Evolutionary conservation across 1,284 basidiomycete genomes (phyloP), one percentile per base, ranked within the genome.

Genomic region (Apiotrichum sp.): DNA sequence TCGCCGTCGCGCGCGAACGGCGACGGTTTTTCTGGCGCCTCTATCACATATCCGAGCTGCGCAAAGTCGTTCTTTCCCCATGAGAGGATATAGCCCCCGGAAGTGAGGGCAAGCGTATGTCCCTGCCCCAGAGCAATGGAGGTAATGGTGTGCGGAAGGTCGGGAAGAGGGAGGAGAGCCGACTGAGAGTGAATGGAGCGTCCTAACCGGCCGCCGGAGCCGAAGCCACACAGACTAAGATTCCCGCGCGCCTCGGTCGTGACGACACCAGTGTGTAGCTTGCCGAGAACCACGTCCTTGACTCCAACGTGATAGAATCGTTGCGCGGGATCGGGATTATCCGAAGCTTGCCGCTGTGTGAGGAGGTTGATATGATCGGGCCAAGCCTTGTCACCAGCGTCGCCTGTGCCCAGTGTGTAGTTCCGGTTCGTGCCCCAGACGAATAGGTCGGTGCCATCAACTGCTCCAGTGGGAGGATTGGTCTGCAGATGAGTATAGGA

Each of bases 371-470:
- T 84, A 48, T 84, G 84, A 63, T 98, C 93, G 0, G 95, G 92
- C 64, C 84, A 83, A 0, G 79, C 69, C 51, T 92, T 83, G 69
- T 98, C 92, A 55, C 86, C 82, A 16, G 82, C 83, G 65, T 95
- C 88, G 2, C 86, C 86, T 14, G 88, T 80, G 3, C 93, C 95
- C 11, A 98, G 83, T 0, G 86, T 81, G 33, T 87, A 88, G 74
- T 93, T 93, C 62, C 80, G 82, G 70, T 98, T 98, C 13, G 83
- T 80, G 13, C 96, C 96, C 95, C 95, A 99, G 0, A 88, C 90
- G 65, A 85, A 88, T 11, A 98, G 77, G 53, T 96, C 80, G 13
- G 73, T 72, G 14, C 75, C 86, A 29, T 58, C 53, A 0, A 79
- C 80, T 31, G 73, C 67, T 16, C 69, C 71, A 11, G 77, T 72